These are phyloP conservation scores for Lactarius quietus DNA, from an alignment of 768 basidiomycete species.

Conservation along the genomic window DNA sequence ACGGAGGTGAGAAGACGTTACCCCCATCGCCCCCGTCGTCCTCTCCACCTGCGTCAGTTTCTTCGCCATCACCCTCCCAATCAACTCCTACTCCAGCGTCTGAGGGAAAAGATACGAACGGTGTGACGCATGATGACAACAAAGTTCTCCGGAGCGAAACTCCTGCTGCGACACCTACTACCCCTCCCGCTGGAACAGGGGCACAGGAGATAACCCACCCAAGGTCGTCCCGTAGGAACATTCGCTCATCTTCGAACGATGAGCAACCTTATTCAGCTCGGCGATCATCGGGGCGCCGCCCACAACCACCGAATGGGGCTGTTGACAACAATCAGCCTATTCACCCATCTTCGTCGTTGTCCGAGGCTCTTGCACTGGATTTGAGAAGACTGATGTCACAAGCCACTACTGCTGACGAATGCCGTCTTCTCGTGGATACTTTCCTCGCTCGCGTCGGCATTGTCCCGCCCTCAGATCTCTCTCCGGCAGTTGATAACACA, in stretches of 20 bases:
- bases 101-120: slow-evolving; percentile 5
- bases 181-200: no score
- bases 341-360: slow-evolving; percentile 33
- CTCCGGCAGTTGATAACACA: slow-evolving; percentile 31
- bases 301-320: slow-evolving; percentile 20
- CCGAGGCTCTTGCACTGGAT: slow-evolving; percentile 52
- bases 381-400: slow-evolving; percentile 63
- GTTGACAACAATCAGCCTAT: slow-evolving; percentile 22
- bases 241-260: slow-evolving; percentile 11
- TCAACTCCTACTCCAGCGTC: background rate
- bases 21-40: slow-evolving; percentile 5
- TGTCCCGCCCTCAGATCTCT: slow-evolving; percentile 22
- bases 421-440: slow-evolving; percentile 80
- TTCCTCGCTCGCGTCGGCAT: slow-evolving; percentile 48
- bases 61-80: background rate
- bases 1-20: background rate
- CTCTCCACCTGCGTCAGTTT: background rate
- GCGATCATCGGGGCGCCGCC: slow-evolving; percentile 6
- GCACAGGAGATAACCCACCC: slow-evolving; percentile 6
- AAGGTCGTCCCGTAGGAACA: background rate
- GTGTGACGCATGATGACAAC: background rate
- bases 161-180: background rate
- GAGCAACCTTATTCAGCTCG: background rate
- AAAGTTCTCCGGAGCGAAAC: background rate
- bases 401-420: slow-evolving; percentile 78